A percentile compares a stretch with the other conserved stretches of the same genome.
phyloP scores from a whole-genome alignment of 768 basidiomycete species.

The Pleurotus citrinopileatus region DNA sequence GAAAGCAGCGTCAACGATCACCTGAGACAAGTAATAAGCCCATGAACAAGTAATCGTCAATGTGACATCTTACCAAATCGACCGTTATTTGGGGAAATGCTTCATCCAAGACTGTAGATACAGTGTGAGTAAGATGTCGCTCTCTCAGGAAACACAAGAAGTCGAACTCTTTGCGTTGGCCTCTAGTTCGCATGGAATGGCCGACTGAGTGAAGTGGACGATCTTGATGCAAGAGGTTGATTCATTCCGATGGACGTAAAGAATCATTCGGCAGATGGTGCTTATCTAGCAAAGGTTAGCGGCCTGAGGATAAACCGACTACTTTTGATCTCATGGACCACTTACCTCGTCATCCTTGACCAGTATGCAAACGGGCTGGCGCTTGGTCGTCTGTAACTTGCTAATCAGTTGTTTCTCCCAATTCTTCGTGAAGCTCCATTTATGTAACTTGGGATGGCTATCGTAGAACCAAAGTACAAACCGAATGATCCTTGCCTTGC shows the following conservation, averaged over 20 bases:
- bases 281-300: conserved; percentile 52
- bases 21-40: conserved; percentile 23
- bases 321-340: background rate
- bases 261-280: conserved; percentile 57
- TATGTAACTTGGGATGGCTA: conserved; percentile 49
- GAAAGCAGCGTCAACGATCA: conserved; percentile 43
- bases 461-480: conserved; percentile 64
- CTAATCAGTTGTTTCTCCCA: conserved; percentile 43
- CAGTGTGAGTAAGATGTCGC: background rate
- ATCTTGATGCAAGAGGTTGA: conserved; percentile 69
- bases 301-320: background rate
- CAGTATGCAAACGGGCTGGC: conserved; percentile 57
- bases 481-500: conserved; percentile 51
- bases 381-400: conserved; percentile 43
- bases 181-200: conserved; percentile 67
- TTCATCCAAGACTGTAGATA: conserved; percentile 28
- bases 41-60: background rate
- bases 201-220: conserved; percentile 57
- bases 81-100: conserved; percentile 65
- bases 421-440: conserved; percentile 28
- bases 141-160: background rate
- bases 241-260: conserved; percentile 67
- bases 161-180: conserved; percentile 66
- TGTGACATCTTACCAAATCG: conserved; percentile 44
- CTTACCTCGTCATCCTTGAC: conserved; percentile 65